Base-by-base conservation (phyloP, 2,329 filamentous ascomycete species). In the Beauveria brongniartii region DNA sequence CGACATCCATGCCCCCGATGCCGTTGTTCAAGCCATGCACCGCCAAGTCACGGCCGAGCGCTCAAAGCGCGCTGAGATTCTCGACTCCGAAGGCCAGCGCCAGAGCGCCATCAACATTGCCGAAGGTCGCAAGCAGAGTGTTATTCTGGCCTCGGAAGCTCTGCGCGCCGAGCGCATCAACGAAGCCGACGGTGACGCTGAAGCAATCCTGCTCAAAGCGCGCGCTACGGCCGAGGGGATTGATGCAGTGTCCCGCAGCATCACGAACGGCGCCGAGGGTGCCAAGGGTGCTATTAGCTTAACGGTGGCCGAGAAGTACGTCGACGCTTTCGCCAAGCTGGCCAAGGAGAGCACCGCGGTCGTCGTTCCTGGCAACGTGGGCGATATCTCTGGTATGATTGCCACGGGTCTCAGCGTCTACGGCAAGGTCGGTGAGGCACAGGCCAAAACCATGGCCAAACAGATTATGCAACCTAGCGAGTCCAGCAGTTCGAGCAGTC, bases 21-120 rank as follows among this genome's bases (percentile, higher is more conserved):
- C 89, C 55, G 94, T 99, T 14, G 93, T 97, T 63, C 91, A 92
- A 69, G 94, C 94, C 69, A 99, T 99, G 94, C 94, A 99, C 79
- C 85, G 94, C 65, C 93, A 97, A 74, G 94, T 99, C 55, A 97
- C 94, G 0, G 94, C 94, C 20, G 94, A 99, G 79, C 89, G 94
- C 47, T 95, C 90, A 70, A 99, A 99, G 83, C 89, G 94, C 65
- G 94, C 94, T 61, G 94, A 99, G 78, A 99, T 99, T 69, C 82
- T 99, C 53, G 94, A 99, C 62, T 96, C 91, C 0, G 94, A 99
- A 72, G 94, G 94, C 76, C 94, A 99, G 77, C 83, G 94, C 64
- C 94, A 99, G 78, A 93, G 88, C 69, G 94, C 94, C 44, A 99
- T 99, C 83, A 99, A 99, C 75, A 97, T 99, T 67, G 94, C 94